phyloP scores from a whole-genome alignment of 106 monocot species.

The Iris macrosiphon region DNA sequence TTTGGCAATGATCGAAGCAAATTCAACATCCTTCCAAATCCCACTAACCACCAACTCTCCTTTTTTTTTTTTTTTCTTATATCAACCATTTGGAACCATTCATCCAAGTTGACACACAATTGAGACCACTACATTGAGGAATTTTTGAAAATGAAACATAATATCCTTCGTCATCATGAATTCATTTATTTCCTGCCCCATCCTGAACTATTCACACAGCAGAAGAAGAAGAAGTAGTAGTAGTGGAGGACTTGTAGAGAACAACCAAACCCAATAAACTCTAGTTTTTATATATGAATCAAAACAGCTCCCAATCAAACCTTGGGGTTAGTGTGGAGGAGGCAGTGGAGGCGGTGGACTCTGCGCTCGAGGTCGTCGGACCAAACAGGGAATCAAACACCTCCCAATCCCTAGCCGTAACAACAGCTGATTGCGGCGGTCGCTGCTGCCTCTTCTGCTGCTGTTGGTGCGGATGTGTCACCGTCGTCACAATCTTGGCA shows the following conservation, averaged over 20 bases:
- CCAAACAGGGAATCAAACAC: conserved; percentile 24
- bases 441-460: conserved; percentile 3
- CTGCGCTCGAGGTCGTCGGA: conserved; percentile 6
- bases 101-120: conserved; percentile 1
- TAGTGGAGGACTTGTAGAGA: neutral
- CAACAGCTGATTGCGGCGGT: conserved; percentile 3
- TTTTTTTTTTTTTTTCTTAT: too few species aligned
- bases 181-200: neutral
- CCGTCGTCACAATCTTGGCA: conserved; percentile 6
- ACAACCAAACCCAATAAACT: neutral
- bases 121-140: too few species aligned
- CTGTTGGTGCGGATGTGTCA: neutral
- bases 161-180: neutral
- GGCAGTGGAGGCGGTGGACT: neutral
- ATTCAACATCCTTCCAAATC: conserved; percentile 1
- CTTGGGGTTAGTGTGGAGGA: neutral
- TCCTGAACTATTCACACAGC: too few species aligned
- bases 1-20: neutral
- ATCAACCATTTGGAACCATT: too few species aligned
- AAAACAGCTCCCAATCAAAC: conserved; percentile 2
- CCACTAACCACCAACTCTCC: neutral
- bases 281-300: neutral
- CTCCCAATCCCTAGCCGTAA: conserved; percentile 30
- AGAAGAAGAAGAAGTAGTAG: conserved; percentile 9
- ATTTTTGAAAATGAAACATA: neutral